Percentiles rank a stretch among this genome's conserved stretches.
phyloP scores from a whole-genome alignment of 208 protist species.

The Leishmania martiniquensis region DNA sequence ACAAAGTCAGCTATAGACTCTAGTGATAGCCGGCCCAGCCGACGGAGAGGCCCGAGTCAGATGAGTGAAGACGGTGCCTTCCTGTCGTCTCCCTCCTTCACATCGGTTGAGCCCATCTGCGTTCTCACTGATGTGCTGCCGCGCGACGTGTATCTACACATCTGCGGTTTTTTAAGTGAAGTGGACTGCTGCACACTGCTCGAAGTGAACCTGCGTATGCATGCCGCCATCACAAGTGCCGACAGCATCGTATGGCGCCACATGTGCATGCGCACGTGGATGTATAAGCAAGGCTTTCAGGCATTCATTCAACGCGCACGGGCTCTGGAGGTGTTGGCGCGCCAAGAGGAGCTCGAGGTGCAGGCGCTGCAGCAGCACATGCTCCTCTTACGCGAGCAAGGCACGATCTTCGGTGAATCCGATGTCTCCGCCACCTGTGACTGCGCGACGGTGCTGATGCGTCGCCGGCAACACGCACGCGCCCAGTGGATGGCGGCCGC shows the following conservation, averaged over 20 bases:
- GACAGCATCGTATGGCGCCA: constrained; percentile 67
- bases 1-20: background rate
- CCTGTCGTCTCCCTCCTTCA: constrained; percentile 8
- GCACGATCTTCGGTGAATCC: constrained; percentile 31
- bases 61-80: constrained; percentile 1
- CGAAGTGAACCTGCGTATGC: constrained; percentile 56
- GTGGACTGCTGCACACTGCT: constrained; percentile 63
- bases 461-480: constrained; percentile 32
- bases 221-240: constrained; percentile 54
- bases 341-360: constrained; percentile 48
- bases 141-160: constrained; percentile 55
- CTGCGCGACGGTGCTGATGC: constrained; percentile 31
- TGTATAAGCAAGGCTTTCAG: constrained; percentile 60
- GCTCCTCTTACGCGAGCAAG: constrained; percentile 37
- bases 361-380: constrained; percentile 68
- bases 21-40: background rate
- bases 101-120: constrained; percentile 9
- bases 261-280: constrained; percentile 62
- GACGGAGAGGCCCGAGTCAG: background rate
- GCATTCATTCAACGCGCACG: constrained; percentile 40
- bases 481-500: constrained; percentile 36
- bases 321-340: constrained; percentile 26
- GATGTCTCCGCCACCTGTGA: constrained; percentile 48
- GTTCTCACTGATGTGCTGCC: constrained; percentile 38
- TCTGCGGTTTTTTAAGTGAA: constrained; percentile 55